These are phyloP conservation scores for Blumeria hordei DNA, from an alignment of 2,329 filamentous ascomycete species.

Conservation along the genomic window DNA sequence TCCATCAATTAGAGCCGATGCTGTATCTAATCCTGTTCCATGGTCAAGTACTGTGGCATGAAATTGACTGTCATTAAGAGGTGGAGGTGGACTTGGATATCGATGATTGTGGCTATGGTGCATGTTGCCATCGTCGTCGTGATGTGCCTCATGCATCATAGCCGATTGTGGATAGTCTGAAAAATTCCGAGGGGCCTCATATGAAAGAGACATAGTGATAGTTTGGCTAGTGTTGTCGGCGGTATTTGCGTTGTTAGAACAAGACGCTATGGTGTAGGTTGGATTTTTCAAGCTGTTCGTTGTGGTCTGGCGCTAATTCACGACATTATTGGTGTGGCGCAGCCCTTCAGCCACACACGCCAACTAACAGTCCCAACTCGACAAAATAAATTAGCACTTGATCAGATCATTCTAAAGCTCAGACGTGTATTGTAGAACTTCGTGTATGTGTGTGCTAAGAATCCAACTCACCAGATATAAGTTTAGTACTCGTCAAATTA, in stretches of 20 bases:
- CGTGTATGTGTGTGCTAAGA: too few species aligned
- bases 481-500: too few species aligned
- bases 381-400: too few species aligned
- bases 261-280: neutral
- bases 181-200: slow-evolving; percentile 10
- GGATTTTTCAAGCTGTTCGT: neutral
- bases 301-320: neutral
- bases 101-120: slow-evolving; percentile 8
- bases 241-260: neutral
- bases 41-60: slow-evolving; percentile 2
- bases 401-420: too few species aligned
- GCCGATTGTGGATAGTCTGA: slow-evolving; percentile 10
- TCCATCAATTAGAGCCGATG: slow-evolving; percentile 9
- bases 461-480: too few species aligned
- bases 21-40: slow-evolving; percentile 3
- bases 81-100: slow-evolving; percentile 13
- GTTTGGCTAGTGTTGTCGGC: neutral
- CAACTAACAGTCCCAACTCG: too few species aligned
- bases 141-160: slow-evolving; percentile 12
- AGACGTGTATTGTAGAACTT: too few species aligned
- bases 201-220: slow-evolving; percentile 10
- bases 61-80: slow-evolving; percentile 13
- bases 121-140: slow-evolving; percentile 12
- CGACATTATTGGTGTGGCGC: neutral
- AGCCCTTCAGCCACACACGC: slow-evolving; percentile 1